phyloP scores from a whole-genome alignment of 208 protist genomes.

The Acanthamoeba triangularis region DNA sequence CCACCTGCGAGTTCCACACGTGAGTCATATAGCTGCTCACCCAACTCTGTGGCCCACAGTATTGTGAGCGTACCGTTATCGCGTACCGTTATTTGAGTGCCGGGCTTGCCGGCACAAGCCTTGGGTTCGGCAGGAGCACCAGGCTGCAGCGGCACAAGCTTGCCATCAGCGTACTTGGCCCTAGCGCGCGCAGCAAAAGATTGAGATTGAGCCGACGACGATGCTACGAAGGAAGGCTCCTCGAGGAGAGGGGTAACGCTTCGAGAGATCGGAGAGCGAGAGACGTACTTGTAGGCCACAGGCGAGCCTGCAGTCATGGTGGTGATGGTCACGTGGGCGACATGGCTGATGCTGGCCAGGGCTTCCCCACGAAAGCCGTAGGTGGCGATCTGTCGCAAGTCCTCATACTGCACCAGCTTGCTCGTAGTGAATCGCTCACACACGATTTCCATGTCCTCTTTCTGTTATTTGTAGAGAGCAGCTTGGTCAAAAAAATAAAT shows the following conservation, averaged over 20 bases:
- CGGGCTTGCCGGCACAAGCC: conserved; percentile 90
- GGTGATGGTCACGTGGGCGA: conserved; percentile 92
- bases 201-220: background rate
- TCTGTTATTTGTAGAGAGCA: background rate
- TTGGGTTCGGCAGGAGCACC: conserved; percentile 83
- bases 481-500: background rate
- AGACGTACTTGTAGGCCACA: conserved; percentile 89
- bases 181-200: conserved; percentile 39
- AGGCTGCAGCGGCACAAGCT: conserved; percentile 80
- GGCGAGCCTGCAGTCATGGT: conserved; percentile 86
- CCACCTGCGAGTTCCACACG: conserved; percentile 84
- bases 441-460: conserved; percentile 97
- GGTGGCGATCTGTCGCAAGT: conserved; percentile 95
- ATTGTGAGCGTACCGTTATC: conserved; percentile 78
- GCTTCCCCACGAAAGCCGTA: conserved; percentile 95
- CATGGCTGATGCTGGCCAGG: conserved; percentile 92
- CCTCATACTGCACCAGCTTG: conserved; percentile 92
- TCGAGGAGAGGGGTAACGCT: conserved; percentile 83
- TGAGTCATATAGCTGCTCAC: background rate
- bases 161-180: conserved; percentile 89
- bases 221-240: conserved; percentile 77
- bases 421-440: conserved; percentile 97
- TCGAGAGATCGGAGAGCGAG: background rate
- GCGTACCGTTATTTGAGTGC: conserved; percentile 87
- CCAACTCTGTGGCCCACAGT: background rate